Percentiles rank a stretch among this genome's conserved stretches.
Evolutionary conservation across 176 grass and related monocot genomes (phyloP).

Genomic region (Themeda triandra): DNA sequence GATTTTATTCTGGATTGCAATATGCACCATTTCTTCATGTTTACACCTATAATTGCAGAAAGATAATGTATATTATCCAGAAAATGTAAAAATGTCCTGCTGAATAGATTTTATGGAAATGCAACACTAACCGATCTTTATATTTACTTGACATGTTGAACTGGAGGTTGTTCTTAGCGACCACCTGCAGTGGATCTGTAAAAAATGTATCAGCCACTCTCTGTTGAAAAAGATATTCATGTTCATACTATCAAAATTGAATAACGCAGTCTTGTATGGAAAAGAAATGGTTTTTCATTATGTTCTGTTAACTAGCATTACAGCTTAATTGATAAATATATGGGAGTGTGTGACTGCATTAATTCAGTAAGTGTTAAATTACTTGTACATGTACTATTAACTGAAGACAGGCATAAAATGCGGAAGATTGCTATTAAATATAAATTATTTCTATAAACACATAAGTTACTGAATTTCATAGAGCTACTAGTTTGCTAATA

Average conservation of each 20-base stretch:
- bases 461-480: neutral
- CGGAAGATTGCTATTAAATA: neutral
- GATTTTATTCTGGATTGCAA: slow-evolving; percentile 98
- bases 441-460: slow-evolving; percentile 18
- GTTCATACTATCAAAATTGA: neutral
- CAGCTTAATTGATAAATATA: neutral
- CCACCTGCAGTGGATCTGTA: slow-evolving; percentile 92
- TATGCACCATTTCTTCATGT: slow-evolving; percentile 99
- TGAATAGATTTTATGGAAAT: slow-evolving; percentile 23
- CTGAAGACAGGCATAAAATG: neutral
- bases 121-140: slow-evolving; percentile 80
- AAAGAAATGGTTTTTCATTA: slow-evolving; percentile 18
- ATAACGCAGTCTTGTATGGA: neutral
- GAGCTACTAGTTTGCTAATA: slow-evolving; percentile 1
- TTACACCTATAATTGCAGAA: slow-evolving; percentile 58
- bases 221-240: neutral
- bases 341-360: neutral
- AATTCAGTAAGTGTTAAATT: neutral
- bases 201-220: slow-evolving; percentile 22
- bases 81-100: slow-evolving; percentile 1
- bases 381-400: neutral
- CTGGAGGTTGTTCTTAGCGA: slow-evolving; percentile 57
- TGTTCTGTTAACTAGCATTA: neutral
- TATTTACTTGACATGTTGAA: slow-evolving; percentile 62
- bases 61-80: slow-evolving; percentile 14